phyloP scores from a whole-genome alignment of 148 eudicot species.

The Rhododendron vialii region DNA sequence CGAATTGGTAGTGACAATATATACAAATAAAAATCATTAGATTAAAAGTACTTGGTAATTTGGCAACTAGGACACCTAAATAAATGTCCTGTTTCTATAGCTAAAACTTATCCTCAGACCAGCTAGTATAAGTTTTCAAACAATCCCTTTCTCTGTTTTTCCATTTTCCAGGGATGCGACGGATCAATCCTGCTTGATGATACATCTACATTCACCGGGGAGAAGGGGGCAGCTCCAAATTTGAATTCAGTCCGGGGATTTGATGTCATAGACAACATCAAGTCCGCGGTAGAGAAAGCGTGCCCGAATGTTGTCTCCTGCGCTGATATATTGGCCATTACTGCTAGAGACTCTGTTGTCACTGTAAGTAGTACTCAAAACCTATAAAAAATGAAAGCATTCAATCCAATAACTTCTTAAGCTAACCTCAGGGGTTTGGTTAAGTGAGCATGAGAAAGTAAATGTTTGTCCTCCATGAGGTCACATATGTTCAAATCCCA shows the following conservation, averaged over 20 bases:
- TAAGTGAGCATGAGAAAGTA: neutral
- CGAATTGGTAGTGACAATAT: no score
- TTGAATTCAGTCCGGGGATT: slow-evolving; percentile 61
- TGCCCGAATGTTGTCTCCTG: slow-evolving; percentile 83
- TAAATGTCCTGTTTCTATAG: neutral
- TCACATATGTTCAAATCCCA: no score
- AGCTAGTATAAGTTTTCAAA: neutral
- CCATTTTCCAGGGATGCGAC: slow-evolving; percentile 59
- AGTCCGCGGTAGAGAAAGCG: slow-evolving; percentile 57
- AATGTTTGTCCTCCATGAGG: neutral
- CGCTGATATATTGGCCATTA: slow-evolving; percentile 73
- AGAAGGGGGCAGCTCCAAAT: slow-evolving; percentile 65
- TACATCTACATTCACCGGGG: slow-evolving; percentile 51
- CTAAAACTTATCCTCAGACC: neutral
- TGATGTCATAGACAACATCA: slow-evolving; percentile 68
- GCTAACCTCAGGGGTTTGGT: no score
- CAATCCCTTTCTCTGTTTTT: neutral
- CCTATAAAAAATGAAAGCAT: neutral
- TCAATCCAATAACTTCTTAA: neutral
- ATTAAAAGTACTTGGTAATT: neutral
- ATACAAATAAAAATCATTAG: neutral
- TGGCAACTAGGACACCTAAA: neutral
- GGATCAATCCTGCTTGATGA: slow-evolving; percentile 78
- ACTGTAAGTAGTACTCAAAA: slow-evolving; percentile 30
- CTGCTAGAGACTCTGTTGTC: slow-evolving; percentile 72